Conservation (phyloP, 805 yeast species). For the Metschnikowia aberdeeniae region DNA sequence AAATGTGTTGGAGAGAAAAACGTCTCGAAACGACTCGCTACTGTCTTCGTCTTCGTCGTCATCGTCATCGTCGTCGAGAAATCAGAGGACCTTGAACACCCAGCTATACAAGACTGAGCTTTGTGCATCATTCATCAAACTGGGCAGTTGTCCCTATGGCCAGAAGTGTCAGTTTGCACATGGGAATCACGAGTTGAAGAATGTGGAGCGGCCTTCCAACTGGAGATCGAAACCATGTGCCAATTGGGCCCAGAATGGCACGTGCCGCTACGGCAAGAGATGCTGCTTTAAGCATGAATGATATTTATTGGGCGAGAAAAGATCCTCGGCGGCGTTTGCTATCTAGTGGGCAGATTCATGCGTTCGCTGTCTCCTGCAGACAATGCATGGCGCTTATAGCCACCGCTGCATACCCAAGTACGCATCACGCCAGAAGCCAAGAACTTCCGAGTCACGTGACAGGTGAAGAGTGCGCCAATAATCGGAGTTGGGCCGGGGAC, state of each 20-base stretch:
- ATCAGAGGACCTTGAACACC: slow-evolving; percentile 40
- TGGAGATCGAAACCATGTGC: slow-evolving; percentile 91
- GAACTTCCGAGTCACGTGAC: no score
- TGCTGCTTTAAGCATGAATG: slow-evolving; percentile 78
- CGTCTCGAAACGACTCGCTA: slow-evolving; percentile 10
- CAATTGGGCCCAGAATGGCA: slow-evolving; percentile 79
- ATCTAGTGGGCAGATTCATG: no score
- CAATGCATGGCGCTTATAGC: no score
- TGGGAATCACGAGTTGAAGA: slow-evolving; percentile 72
- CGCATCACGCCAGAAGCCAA: no score
- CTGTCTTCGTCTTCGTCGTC: slow-evolving; percentile 7
- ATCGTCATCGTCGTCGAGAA: slow-evolving; percentile 5
- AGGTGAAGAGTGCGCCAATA: no score
- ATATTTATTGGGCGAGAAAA: no score
- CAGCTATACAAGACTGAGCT: slow-evolving; percentile 86
- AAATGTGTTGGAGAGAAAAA: slow-evolving; percentile 1
- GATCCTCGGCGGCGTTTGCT: no score
- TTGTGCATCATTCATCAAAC: slow-evolving; percentile 71
- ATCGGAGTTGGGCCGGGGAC: no score
- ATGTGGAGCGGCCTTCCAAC: slow-evolving; percentile 68
- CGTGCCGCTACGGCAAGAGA: slow-evolving; percentile 84
- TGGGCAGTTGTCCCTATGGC: slow-evolving; percentile 78
- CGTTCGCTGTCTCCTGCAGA: no score
- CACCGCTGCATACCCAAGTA: no score
- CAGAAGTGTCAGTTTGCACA: slow-evolving; percentile 94